Conservation (phyloP, 768 basidiomycete genomes). For the Boletus sp. region DNA sequence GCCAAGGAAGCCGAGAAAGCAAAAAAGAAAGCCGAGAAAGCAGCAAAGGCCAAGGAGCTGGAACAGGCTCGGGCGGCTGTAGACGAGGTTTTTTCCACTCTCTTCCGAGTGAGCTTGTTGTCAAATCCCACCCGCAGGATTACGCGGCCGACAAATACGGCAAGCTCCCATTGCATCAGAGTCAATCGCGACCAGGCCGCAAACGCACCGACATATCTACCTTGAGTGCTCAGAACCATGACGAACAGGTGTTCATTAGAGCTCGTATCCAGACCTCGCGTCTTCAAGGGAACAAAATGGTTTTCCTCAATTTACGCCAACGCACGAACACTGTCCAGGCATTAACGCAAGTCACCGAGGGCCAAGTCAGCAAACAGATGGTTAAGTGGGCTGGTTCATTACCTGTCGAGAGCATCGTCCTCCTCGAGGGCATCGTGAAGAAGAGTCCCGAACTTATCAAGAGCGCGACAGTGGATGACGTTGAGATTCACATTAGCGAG, state of each 20-base stretch:
- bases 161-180: slow-evolving; percentile 85
- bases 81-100: slow-evolving; percentile 40
- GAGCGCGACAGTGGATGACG: slow-evolving; percentile 82
- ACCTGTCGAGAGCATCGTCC: slow-evolving; percentile 84
- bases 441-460: slow-evolving; percentile 84
- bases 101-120: slow-evolving; percentile 33
- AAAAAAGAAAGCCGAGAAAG: slow-evolving; percentile 82
- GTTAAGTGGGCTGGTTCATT: slow-evolving; percentile 84
- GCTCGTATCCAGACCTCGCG: slow-evolving; percentile 90
- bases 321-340: slow-evolving; percentile 85
- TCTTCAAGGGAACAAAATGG: slow-evolving; percentile 93
- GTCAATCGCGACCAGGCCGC: slow-evolving; percentile 66
- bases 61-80: slow-evolving; percentile 67
- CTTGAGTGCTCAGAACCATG: slow-evolving; percentile 60
- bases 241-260: slow-evolving; percentile 76
- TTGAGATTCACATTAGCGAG: slow-evolving; percentile 82
- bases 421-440: slow-evolving; percentile 81
- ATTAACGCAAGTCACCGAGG: slow-evolving; percentile 65
- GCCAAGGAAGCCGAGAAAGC: slow-evolving; percentile 91
- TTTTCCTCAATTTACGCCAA: slow-evolving; percentile 90
- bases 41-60: slow-evolving; percentile 72
- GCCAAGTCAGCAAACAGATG: slow-evolving; percentile 94
- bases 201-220: slow-evolving; percentile 61
- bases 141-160: slow-evolving; percentile 81
- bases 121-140: slow-evolving; percentile 48